Base-by-base conservation (phyloP, 1,284 basidiomycete species). In the Ustilago xerochloae region DNA sequence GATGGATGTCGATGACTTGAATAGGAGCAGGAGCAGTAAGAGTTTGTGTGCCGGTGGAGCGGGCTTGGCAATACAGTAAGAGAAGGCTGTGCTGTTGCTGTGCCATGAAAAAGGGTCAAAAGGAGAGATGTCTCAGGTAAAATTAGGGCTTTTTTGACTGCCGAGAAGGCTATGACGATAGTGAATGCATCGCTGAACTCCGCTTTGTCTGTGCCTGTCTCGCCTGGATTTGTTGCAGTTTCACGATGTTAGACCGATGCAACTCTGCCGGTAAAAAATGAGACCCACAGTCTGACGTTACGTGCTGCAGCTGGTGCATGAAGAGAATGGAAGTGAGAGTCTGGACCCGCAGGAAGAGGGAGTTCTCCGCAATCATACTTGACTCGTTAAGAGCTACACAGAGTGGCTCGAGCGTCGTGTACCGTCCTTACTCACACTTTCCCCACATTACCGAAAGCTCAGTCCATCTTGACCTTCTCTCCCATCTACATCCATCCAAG, bases 321-420 rank as follows among this genome's bases (percentile, higher is more conserved):
- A 47, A 29, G 46, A 30, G 46, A 9, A 9, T 10, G 22, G 39
- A 41, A 41, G 3, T 32, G 6, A 33, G 47, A 49, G 47, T 50
- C 49, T 51, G 24, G 49, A 39, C 30, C 33, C 41, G 41, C 41
- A 24, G 24, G 15, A 46, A 46, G 29, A 16, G 26, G 35, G 41
- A 43, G 41, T 9, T 49, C 18, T 33, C 29, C 30, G 46, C 38
- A 28, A 30, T n/a, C 18, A 30, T 22, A 52, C 16, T 47, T 22
- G 41, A 6, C 48, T 26, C 33, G n/a, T 43, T 24, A 5, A 43
- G 15, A 16, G 41, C 41, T 8, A 26, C 3, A 3, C 7, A 22
- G 51, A 29, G 15, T 67, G 64, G 64, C 64, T 54, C 64, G 64
- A 57, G 64, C 64, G 64, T 56, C 28, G 33, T 22, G 22, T 8